phyloP scores from a whole-genome alignment of 2,329 filamentous ascomycete genomes.

The Colletotrichum salicis region DNA sequence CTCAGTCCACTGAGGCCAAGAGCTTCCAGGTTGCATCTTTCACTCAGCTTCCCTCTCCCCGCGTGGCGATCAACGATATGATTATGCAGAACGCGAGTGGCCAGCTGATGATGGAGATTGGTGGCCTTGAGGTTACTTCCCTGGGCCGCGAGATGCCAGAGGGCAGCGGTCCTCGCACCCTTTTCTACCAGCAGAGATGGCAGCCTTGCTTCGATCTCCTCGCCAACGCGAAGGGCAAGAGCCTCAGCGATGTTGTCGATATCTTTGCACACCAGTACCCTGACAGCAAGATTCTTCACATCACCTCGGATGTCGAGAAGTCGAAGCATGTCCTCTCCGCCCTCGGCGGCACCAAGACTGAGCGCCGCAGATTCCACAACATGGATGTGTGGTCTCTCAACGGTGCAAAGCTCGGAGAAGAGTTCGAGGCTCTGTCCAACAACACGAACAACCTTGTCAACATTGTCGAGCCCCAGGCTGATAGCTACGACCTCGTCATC shows the following conservation, averaged over 20 bases:
- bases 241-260: slow-evolving; percentile 36
- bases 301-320: slow-evolving; percentile 35
- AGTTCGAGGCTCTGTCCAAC: slow-evolving; percentile 27
- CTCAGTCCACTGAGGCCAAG: not conserved
- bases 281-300: slow-evolving; percentile 39
- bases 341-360: slow-evolving; percentile 35
- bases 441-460: slow-evolving; percentile 21
- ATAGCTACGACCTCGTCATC: slow-evolving; percentile 38
- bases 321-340: slow-evolving; percentile 29
- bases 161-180: slow-evolving; percentile 36
- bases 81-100: slow-evolving; percentile 37
- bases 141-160: slow-evolving; percentile 38
- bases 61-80: slow-evolving; percentile 41
- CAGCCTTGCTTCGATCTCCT: slow-evolving; percentile 40
- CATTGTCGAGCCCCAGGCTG: slow-evolving; percentile 32
- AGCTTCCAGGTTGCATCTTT: slow-evolving; percentile 14
- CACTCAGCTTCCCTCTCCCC: slow-evolving; percentile 39
- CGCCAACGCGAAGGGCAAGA: slow-evolving; percentile 29
- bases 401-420: slow-evolving; percentile 25
- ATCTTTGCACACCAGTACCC: slow-evolving; percentile 41
- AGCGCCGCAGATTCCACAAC: slow-evolving; percentile 38
- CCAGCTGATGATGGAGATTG: slow-evolving; percentile 39
- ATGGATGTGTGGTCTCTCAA: slow-evolving; percentile 37
- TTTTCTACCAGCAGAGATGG: slow-evolving; percentile 41
- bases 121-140: slow-evolving; percentile 39